Percentiles rank a stretch among this genome's conserved stretches.
Evolutionary conservation across 352 stramenopile genomes (phyloP).

Genomic region (Peronospora tabacina): DNA sequence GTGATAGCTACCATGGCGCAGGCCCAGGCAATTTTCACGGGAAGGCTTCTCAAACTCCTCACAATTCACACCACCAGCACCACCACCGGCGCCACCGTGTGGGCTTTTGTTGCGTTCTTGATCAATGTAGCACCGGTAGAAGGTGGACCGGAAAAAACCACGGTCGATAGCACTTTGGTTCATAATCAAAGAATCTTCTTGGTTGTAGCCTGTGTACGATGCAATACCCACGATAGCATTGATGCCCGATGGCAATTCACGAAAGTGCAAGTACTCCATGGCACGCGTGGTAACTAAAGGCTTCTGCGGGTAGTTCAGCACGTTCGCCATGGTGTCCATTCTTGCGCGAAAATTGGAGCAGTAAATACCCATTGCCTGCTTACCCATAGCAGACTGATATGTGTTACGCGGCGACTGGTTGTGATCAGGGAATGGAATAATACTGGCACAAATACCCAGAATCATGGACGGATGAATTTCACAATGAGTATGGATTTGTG

Average conservation of each 20-base stretch:
- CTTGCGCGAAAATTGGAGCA: constrained; percentile 97
- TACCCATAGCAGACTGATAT: constrained; percentile 99
- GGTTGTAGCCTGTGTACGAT: constrained; percentile 93
- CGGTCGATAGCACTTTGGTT: constrained; percentile 99
- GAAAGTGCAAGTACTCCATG: constrained; percentile 98
- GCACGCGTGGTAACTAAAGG: constrained; percentile 97
- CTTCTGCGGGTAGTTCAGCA: constrained; percentile 99
- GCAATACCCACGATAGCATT: constrained; percentile 93
- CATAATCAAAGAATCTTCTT: constrained; percentile 99
- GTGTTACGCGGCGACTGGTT: constrained; percentile 99
- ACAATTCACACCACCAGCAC: constrained; percentile 54
- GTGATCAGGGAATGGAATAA: constrained; percentile 99
- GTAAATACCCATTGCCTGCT: constrained; percentile 99
- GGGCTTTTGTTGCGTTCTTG: constrained; percentile 87
- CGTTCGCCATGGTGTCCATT: constrained; percentile 99
- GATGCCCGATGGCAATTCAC: constrained; percentile 97
- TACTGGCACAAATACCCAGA: constrained; percentile 97
- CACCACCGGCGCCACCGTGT: constrained; percentile 47
- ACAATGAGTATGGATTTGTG: constrained; percentile 98
- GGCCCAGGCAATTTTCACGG: constrained; percentile 90
- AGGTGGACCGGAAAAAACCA: constrained; percentile 98
- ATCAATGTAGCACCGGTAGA: constrained; percentile 98
- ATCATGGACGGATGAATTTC: constrained; percentile 99
- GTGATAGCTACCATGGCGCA: constrained; percentile 96
- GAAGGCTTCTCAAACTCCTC: constrained; percentile 95